Percentiles rank a stretch among this genome's conserved stretches.
Conservation (phyloP, 495 filamentous ascomycete genomes). For the Staphylotrichum longicolle region DNA sequence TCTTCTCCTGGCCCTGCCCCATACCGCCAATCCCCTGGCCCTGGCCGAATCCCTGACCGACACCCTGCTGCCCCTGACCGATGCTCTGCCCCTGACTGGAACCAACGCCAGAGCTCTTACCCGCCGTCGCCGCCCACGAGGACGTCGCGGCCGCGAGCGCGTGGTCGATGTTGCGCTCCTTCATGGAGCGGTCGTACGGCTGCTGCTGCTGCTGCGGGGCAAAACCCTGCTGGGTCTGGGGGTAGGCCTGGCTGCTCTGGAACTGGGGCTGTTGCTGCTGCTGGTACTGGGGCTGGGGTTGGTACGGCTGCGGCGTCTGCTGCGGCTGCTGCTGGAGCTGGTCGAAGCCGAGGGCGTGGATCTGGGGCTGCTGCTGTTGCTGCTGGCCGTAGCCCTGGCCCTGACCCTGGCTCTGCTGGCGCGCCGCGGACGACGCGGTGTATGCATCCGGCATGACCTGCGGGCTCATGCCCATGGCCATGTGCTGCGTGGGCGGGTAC, state of each 20-base stretch:
- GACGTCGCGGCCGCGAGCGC: slow-evolving; percentile 25
- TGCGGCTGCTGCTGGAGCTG: neutral
- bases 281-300: neutral
- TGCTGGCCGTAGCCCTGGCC: neutral
- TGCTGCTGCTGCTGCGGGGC: too few relatives aligned
- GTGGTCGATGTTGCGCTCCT: slow-evolving; percentile 9
- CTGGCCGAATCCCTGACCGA: neutral
- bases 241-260: too few relatives aligned
- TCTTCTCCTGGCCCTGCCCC: slow-evolving; percentile 10
- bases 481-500: neutral
- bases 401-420: neutral
- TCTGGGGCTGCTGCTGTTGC: neutral
- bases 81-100: too few relatives aligned
- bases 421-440: neutral
- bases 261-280: neutral
- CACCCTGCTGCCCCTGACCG: neutral
- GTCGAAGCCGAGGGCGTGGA: too few relatives aligned
- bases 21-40: neutral
- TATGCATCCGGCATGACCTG: slow-evolving; percentile 5
- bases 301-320: neutral
- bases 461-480: slow-evolving; percentile 4
- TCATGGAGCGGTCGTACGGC: too few relatives aligned
- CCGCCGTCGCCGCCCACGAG: slow-evolving; percentile 20
- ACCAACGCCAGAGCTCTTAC: too few relatives aligned
- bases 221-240: too few relatives aligned